Percentiles rank a stretch among this genome's conserved stretches.
Conservation (phyloP, 192 early-diverging fungal genomes). For the Gigaspora rosea region DNA sequence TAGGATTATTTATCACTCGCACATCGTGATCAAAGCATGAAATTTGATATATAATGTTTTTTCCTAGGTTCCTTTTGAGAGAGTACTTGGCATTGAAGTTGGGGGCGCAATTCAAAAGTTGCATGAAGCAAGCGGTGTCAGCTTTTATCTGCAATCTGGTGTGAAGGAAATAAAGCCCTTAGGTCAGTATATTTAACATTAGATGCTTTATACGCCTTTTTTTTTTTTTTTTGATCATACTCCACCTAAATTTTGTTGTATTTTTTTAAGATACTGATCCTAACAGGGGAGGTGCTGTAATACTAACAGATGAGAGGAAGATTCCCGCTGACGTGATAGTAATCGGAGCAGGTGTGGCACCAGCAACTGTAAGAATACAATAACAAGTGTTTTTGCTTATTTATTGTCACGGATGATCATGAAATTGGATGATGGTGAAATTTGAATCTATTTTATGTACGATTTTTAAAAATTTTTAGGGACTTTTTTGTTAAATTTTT, state of each 20-base stretch:
- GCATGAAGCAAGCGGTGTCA: slow-evolving; percentile 49
- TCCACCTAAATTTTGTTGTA: neutral
- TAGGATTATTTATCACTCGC: neutral
- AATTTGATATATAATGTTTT: neutral
- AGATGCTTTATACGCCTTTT: neutral
- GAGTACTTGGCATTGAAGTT: slow-evolving; percentile 51
- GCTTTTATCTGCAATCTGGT: slow-evolving; percentile 43
- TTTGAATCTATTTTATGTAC: too few species aligned
- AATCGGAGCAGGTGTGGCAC: slow-evolving; percentile 55
- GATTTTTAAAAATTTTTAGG: too few species aligned
- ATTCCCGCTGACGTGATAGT: slow-evolving; percentile 55
- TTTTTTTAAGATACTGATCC: slow-evolving; percentile 25
- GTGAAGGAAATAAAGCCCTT: slow-evolving; percentile 36
- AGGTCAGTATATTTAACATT: neutral
- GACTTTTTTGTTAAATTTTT: too few species aligned
- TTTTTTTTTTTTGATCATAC: neutral
- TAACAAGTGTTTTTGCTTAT: too few species aligned
- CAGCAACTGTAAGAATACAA: slow-evolving; percentile 38
- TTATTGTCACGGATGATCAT: too few species aligned
- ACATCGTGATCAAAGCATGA: neutral
- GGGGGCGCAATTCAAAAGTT: slow-evolving; percentile 49
- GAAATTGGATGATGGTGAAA: too few species aligned
- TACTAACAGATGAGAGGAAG: slow-evolving; percentile 38
- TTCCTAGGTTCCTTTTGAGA: slow-evolving; percentile 49
- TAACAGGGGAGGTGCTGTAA: slow-evolving; percentile 40